Percentiles rank a stretch among this genome's conserved stretches.
Evolutionary conservation across 2,329 filamentous ascomycete genomes (phyloP).

Genomic region (Cytospora schulzeri): DNA sequence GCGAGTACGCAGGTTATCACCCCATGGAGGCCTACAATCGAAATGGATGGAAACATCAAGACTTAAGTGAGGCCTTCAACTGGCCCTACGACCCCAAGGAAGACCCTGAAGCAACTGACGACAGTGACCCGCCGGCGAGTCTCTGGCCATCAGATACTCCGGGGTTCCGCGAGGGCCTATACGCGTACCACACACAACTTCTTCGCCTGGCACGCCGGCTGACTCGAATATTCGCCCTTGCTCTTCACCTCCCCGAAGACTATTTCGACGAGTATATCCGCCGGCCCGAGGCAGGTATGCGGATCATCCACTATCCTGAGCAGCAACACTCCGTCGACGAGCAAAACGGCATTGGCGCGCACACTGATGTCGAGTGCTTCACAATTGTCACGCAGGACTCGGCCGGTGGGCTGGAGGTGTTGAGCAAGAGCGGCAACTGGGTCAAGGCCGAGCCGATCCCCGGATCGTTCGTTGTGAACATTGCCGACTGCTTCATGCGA

Average conservation of each 20-base stretch:
- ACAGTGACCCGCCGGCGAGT: slow-evolving; percentile 31
- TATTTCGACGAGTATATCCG: slow-evolving; percentile 42
- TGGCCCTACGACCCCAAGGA: slow-evolving; percentile 38
- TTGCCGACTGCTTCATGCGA: slow-evolving; percentile 46
- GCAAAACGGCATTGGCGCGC: slow-evolving; percentile 43
- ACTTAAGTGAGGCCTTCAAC: slow-evolving; percentile 40
- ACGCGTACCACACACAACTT: slow-evolving; percentile 40
- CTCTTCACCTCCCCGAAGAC: slow-evolving; percentile 43
- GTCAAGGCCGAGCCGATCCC: slow-evolving; percentile 46
- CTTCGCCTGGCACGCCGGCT: slow-evolving; percentile 41
- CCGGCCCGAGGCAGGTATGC: slow-evolving; percentile 38
- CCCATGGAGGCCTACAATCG: slow-evolving; percentile 44
- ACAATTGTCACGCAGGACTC: slow-evolving; percentile 50
- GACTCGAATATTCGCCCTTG: slow-evolving; percentile 44
- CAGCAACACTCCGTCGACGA: slow-evolving; percentile 33
- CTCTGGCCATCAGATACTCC: slow-evolving; percentile 39
- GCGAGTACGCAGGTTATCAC: slow-evolving; percentile 40
- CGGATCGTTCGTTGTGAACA: slow-evolving; percentile 49
- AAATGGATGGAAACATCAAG: slow-evolving; percentile 42
- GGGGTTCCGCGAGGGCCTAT: slow-evolving; percentile 40
- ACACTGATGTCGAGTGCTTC: slow-evolving; percentile 53
- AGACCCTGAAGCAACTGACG: slow-evolving; percentile 35
- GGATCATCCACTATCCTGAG: slow-evolving; percentile 29
- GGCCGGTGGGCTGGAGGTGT: slow-evolving; percentile 47
- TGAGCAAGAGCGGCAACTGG: slow-evolving; percentile 48